Evolutionary conservation across 352 stramenopile species (phyloP).

Genomic region (Globisporangium okanoganense): DNA sequence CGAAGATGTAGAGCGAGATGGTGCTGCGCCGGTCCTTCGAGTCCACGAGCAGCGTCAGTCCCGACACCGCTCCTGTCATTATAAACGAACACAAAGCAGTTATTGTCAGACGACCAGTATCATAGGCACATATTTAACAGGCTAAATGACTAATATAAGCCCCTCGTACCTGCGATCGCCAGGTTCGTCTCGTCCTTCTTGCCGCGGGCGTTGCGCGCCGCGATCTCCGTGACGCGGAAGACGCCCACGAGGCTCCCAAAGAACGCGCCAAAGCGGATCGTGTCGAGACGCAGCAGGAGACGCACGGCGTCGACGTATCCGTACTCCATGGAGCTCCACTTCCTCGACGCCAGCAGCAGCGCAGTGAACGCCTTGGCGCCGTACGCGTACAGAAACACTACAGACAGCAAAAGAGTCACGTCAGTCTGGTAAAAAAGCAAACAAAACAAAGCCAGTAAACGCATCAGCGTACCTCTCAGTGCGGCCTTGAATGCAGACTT

Average conservation of each 20-base stretch:
- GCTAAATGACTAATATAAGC: too few species aligned
- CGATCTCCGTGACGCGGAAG: conserved; percentile 64
- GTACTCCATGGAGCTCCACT: conserved; percentile 74
- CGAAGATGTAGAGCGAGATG: conserved; percentile 84
- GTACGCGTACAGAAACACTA: conserved; percentile 71
- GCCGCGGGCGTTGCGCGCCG: conserved; percentile 35
- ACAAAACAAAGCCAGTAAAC: too few species aligned
- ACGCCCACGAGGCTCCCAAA: conserved; percentile 69
- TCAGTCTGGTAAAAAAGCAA: too few species aligned
- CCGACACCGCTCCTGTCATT: conserved; percentile 38
- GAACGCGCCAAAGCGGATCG: conserved; percentile 77
- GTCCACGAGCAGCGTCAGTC: conserved; percentile 69
- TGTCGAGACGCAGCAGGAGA: conserved; percentile 60
- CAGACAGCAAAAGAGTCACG: not conserved
- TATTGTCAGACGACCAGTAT: not conserved
- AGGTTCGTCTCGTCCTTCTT: conserved; percentile 54
- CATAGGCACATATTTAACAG: not conserved
- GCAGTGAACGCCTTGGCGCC: conserved; percentile 82
- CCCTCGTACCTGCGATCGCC: conserved; percentile 36
- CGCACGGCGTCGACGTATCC: conserved; percentile 73
- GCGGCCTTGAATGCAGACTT: conserved; percentile 44
- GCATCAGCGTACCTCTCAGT: conserved; percentile 18
- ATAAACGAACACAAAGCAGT: not conserved
- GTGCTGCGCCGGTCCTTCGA: conserved; percentile 54
- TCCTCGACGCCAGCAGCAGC: conserved; percentile 68